Evolutionary conservation across 352 stramenopile genomes (phyloP).

Genomic region (Globisporangium uncinulatum): DNA sequence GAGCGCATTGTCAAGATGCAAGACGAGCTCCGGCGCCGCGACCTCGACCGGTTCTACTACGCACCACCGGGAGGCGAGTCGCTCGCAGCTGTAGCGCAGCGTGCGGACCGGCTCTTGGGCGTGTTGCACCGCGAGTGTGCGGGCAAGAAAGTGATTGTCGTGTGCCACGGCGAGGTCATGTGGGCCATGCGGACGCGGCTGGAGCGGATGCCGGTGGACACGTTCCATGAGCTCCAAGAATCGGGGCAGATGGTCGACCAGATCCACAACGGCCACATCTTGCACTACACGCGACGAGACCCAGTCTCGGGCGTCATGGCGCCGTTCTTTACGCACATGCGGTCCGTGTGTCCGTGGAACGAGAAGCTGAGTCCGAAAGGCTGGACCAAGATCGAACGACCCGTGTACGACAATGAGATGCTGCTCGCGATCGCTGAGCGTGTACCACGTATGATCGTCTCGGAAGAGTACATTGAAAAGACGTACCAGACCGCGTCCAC

Average conservation of each 20-base stretch:
- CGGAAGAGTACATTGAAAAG: constrained; percentile 84
- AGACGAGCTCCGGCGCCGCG: constrained; percentile 73
- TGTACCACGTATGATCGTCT: constrained; percentile 85
- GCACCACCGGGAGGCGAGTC: constrained; percentile 78
- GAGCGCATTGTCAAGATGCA: constrained; percentile 87
- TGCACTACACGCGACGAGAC: constrained; percentile 82
- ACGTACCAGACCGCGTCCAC: constrained; percentile 50
- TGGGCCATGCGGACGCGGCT: constrained; percentile 86
- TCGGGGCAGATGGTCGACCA: constrained; percentile 84
- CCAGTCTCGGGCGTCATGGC: constrained; percentile 66
- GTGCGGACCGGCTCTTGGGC: constrained; percentile 69
- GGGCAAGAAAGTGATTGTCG: constrained; percentile 74
- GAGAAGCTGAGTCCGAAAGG: constrained; percentile 85
- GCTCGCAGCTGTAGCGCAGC: constrained; percentile 73
- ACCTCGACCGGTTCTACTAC: constrained; percentile 87
- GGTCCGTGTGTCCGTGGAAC: constrained; percentile 88
- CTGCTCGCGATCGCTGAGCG: constrained; percentile 78
- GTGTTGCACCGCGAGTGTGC: constrained; percentile 80
- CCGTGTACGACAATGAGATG: constrained; percentile 87
- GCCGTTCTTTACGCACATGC: constrained; percentile 86
- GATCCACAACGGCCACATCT: constrained; percentile 86
- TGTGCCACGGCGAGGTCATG: constrained; percentile 87
- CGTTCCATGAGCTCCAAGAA: constrained; percentile 81
- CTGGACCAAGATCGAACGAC: constrained; percentile 87
- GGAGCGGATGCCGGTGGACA: constrained; percentile 86